A percentile compares a stretch with the other conserved stretches of the same genome.
phyloP scores from a whole-genome alignment of 495 filamentous ascomycete genomes.

The Aspergillus sparsus region DNA sequence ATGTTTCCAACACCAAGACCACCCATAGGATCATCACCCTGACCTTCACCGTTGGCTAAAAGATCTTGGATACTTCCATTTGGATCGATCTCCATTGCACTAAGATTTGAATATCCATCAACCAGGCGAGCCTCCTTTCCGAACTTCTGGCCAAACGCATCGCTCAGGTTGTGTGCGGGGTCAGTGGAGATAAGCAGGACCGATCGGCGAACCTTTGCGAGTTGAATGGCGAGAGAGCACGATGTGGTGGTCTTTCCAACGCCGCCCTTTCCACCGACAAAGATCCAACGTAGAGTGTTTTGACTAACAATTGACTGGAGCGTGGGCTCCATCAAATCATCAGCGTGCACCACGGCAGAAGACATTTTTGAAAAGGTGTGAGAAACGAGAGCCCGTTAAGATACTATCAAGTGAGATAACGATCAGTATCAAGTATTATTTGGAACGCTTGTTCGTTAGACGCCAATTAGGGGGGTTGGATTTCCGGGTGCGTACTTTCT shows the following conservation, averaged over 20 bases:
- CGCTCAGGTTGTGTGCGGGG: conserved; percentile 96
- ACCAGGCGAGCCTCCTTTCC: conserved; percentile 95
- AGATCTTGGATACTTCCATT: conserved; percentile 98
- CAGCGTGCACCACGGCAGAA: conserved; percentile 63
- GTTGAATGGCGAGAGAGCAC: conserved; percentile 95
- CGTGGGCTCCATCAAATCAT: conserved; percentile 84
- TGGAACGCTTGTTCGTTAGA: not conserved
- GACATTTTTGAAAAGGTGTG: conserved; percentile 53
- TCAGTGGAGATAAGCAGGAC: conserved; percentile 98
- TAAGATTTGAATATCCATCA: conserved; percentile 89
- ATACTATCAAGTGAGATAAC: conserved; percentile 4
- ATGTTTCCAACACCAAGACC: conserved; percentile 67
- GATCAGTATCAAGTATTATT: not conserved
- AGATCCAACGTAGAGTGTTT: conserved; percentile 95
- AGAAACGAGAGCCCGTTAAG: conserved; percentile 6
- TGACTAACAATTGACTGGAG: conserved; percentile 95
- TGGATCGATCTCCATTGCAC: conserved; percentile 99
- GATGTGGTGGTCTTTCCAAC: conserved; percentile 99
- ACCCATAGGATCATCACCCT: conserved; percentile 64
- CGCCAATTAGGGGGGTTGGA: not conserved
- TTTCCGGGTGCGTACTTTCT: not conserved
- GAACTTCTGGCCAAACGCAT: conserved; percentile 98
- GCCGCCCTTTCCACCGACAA: conserved; percentile 97
- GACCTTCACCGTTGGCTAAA: conserved; percentile 77
- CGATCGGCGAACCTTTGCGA: conserved; percentile 92